Percentiles rank a stretch among this genome's conserved stretches.
These are phyloP conservation scores for Colletotrichum caudatum DNA, from an alignment of 2,329 filamentous ascomycete species.

Conservation along the genomic window DNA sequence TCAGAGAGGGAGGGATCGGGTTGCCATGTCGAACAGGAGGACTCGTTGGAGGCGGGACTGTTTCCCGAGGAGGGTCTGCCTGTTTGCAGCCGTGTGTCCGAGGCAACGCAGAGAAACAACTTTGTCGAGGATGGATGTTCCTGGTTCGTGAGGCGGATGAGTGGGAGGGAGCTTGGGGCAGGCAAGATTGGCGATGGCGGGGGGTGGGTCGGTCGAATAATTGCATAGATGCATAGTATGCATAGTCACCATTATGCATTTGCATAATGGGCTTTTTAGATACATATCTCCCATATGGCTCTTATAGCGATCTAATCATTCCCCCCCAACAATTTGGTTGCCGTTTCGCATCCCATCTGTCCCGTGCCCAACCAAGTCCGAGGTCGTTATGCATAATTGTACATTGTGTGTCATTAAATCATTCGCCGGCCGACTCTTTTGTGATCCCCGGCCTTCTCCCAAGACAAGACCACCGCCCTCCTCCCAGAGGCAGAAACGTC, in stretches of 20 bases:
- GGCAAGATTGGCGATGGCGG: constrained; percentile 7
- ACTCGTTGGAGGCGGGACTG: background rate
- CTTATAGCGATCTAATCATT: background rate
- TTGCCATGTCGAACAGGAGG: constrained; percentile 15
- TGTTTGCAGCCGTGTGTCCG: constrained; percentile 15
- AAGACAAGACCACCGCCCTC: background rate
- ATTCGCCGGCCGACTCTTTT: background rate
- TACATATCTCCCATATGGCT: background rate
- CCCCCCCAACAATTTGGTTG: background rate
- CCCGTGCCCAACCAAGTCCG: background rate
- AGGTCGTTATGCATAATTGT: constrained; percentile 33
- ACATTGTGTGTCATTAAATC: constrained; percentile 35
- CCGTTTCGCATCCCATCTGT: background rate
- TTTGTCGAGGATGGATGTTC: constrained; percentile 9
- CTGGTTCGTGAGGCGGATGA: background rate
- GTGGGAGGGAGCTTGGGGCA: constrained; percentile 9
- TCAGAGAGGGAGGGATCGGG: background rate
- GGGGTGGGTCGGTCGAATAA: background rate
- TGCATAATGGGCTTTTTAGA: background rate
- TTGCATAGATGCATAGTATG: background rate
- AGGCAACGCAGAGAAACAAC: constrained; percentile 2
- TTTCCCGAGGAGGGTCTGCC: background rate
- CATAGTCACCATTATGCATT: background rate
- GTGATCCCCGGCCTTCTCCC: fast-evolving
- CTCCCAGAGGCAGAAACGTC: no score